Evolutionary conservation across 1,139 yeast genomes (phyloP), one percentile per base, ranked within the genome.

Genomic region (Zygotorulaspora mrakii): DNA sequence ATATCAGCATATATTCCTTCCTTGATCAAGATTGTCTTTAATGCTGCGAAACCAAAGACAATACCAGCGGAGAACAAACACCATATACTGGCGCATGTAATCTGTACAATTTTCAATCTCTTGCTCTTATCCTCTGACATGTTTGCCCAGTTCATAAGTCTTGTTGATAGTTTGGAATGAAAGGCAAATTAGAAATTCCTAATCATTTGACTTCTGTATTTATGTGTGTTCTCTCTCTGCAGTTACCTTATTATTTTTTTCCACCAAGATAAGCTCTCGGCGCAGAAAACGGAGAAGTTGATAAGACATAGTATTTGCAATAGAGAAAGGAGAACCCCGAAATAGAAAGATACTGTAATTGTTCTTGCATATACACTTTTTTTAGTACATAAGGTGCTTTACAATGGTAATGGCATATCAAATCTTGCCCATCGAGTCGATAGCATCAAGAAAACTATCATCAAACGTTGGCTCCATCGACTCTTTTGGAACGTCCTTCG

Each of bases 41-140:
- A 67, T 2, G 96, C 96, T 13, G 96, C 96, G 67, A 88, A 89
- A 1, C 96, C 95, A 69, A 89, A 89, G 8, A 88, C 82, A 1
- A 94, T 88, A 1, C 96, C 97, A 0, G 96, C 96, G 2, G 95
- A 89, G 27, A 87, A 68, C 17, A 88, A 67, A 65, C 96, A 88
- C 95, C 96, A 88, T 1, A 71, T 49, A 23, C 86, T 77, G 24
- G 96, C 89, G 62, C 95, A 84, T 6, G 58, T 42, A 9, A 81
- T 71, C 57, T 81, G 88, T 9, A 41, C 29, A 11, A 43, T 22
- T 24, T 39, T 47, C 22, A 45, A 6, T 11, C 27, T 30, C 8
- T 29, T 37, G 12, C 43, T 10, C 32, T 37, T 22, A 6, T 28
- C 16, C 18, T 9, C 21, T 28, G 27, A 6, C 30, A 11, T 28